Conservation (phyloP, 2,329 filamentous ascomycete genomes). For the Cercospora sp. region DNA sequence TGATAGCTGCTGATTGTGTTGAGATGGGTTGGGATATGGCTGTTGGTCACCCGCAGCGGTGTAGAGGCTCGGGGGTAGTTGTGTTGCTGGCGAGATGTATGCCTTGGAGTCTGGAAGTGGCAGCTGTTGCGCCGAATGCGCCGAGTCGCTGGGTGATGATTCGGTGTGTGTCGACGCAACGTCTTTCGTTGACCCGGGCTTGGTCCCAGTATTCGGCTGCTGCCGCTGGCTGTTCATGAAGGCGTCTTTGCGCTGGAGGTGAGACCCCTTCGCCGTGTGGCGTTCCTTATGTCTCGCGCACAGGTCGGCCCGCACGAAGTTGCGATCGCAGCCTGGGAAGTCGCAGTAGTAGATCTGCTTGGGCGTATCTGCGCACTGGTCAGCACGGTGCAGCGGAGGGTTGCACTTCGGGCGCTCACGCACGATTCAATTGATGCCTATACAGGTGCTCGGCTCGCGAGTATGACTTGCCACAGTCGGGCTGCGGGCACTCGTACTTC, state of each 20-base stretch:
- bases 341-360: slow-evolving; percentile 95
- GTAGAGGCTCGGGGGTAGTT: slow-evolving; percentile 17
- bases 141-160: slow-evolving; percentile 28
- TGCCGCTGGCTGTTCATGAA: slow-evolving; percentile 51
- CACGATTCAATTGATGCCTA: slow-evolving; percentile 92
- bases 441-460: slow-evolving; percentile 96
- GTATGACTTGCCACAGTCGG: slow-evolving; percentile 92
- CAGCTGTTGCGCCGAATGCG: slow-evolving; percentile 20
- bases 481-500: slow-evolving; percentile 69
- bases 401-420: slow-evolving; percentile 38
- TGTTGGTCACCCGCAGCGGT: slow-evolving; percentile 17
- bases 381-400: slow-evolving; percentile 11
- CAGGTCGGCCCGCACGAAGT: slow-evolving; percentile 90
- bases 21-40: slow-evolving; percentile 13
- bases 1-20: slow-evolving; percentile 17
- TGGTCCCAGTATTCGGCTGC: slow-evolving; percentile 1
- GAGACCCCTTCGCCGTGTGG: slow-evolving; percentile 65
- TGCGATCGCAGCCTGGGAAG: slow-evolving; percentile 83
- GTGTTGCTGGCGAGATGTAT: slow-evolving; percentile 18
- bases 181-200: slow-evolving; percentile 4
- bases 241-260: slow-evolving; percentile 71
- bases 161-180: slow-evolving; percentile 23
- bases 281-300: slow-evolving; percentile 65
- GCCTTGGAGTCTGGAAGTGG: slow-evolving; percentile 12
- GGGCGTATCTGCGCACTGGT: slow-evolving; percentile 66